Evolutionary conservation across 495 filamentous ascomycete genomes (phyloP), one percentile per base, ranked within the genome.

Genomic region (Extremus antarcticus): DNA sequence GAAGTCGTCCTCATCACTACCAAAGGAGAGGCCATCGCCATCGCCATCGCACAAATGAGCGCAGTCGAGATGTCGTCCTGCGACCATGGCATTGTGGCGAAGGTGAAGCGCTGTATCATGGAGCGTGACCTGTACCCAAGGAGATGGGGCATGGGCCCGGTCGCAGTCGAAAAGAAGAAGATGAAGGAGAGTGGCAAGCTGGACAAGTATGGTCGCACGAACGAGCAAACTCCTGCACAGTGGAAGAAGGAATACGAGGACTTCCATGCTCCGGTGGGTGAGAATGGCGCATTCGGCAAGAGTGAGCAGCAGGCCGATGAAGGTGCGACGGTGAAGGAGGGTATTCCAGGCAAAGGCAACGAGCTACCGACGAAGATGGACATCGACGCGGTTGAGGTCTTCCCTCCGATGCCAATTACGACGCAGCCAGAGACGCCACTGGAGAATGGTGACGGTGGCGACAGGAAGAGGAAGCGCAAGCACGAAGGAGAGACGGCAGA

Each of bases 41-140:
- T 97, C 39, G 92, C 85, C 63, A 91, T 95, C 63, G 88, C 92
- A 17, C 87, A 90, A 71, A 97, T 97, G 90, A 90, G 86, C 15
- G 89, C 89, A 1, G 87, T 91, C 52, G 88, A 94, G 70, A 82
- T 98, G 65, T 81, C 86, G 10, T 87, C 86, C 45, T 95, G 90
- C 70, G 88, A 94, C 67, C 94, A 98, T 70, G 94, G 94, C 60
- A 86, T 94, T 29, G 91, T 97, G 45, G 92, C 94, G 50, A 95
- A 94, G 76, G 84, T 97, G 66, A 97, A 97, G 82, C 82, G 92
- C 53, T 89, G 87, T 70, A 98, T 98, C 71, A 97, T 98, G 92
- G 94, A 98, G 74, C 87, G 92, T 58, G 91, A 96, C 66, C 76
- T 94, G 13, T 98, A 98, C 76, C 91, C 91, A 54, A 79, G 87